phyloP scores from a whole-genome alignment of 2,329 filamentous ascomycete genomes.

The Aschersonia sp. region DNA sequence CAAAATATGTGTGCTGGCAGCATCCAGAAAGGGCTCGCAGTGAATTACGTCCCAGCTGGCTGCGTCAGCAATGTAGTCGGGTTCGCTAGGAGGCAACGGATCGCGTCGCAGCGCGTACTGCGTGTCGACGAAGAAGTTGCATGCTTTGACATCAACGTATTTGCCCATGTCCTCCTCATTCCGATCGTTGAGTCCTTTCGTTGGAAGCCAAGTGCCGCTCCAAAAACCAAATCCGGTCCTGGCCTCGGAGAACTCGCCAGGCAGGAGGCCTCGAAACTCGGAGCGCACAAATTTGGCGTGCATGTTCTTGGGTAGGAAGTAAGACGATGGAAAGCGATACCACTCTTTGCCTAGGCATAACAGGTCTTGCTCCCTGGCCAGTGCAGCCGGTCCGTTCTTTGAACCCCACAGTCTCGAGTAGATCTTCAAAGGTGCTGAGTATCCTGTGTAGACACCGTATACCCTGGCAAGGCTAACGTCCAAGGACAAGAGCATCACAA shows the following conservation, averaged over 20 bases:
- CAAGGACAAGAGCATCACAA: conserved; percentile 47
- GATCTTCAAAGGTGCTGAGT: conserved; percentile 63
- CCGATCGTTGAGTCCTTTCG: conserved; percentile 78
- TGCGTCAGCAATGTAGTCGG: conserved; percentile 60
- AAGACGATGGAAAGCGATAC: conserved; percentile 94
- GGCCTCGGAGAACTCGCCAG: conserved; percentile 77
- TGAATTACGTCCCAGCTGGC: conserved; percentile 64
- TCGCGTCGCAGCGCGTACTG: conserved; percentile 48
- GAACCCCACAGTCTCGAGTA: conserved; percentile 52
- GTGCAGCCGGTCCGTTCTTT: conserved; percentile 21
- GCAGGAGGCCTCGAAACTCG: conserved; percentile 76
- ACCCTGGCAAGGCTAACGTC: conserved; percentile 57
- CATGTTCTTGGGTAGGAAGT: conserved; percentile 72
- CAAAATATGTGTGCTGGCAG: conserved; percentile 55
- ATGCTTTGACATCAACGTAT: conserved; percentile 65
- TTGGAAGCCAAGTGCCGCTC: conserved; percentile 70
- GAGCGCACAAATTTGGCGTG: conserved; percentile 81
- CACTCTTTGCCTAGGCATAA: conserved; percentile 94
- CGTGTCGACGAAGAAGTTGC: conserved; percentile 78
- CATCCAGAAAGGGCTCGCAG: conserved; percentile 72
- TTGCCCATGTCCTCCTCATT: conserved; percentile 80
- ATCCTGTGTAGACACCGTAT: conserved; percentile 64
- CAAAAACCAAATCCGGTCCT: conserved; percentile 55
- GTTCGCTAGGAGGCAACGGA: conserved; percentile 51
- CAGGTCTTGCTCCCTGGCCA: conserved; percentile 47